Conservation (phyloP, 108 stramenopile genomes). For the Skeletonema tropicum region DNA sequence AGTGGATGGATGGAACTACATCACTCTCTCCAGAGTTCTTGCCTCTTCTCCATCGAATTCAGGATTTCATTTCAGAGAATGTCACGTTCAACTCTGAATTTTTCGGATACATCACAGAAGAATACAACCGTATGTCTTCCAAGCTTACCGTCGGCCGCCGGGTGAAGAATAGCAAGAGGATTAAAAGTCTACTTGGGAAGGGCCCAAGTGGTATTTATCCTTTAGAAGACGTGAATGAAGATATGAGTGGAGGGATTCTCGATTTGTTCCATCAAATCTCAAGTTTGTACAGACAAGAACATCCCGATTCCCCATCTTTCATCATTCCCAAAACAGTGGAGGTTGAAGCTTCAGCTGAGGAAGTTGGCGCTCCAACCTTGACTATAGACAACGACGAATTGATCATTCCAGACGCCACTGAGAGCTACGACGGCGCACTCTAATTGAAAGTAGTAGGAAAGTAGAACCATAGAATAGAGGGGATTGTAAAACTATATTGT, state of each 20-base stretch:
- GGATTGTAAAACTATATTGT: not conserved
- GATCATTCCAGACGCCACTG: slow-evolving; percentile 38
- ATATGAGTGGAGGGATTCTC: slow-evolving; percentile 42
- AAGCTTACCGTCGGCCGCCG: slow-evolving; percentile 41
- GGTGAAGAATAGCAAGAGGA: slow-evolving; percentile 42
- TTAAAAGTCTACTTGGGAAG: slow-evolving; percentile 37
- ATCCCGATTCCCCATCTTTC: slow-evolving; percentile 11
- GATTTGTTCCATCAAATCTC: slow-evolving; percentile 52
- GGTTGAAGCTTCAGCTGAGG: slow-evolving; percentile 12
- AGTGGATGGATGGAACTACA: slow-evolving; percentile 69
- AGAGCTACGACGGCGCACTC: slow-evolving; percentile 48
- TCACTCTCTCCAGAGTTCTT: slow-evolving; percentile 49
- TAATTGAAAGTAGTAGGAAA: slow-evolving; percentile 21
- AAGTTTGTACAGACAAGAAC: slow-evolving; percentile 28
- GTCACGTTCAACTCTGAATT: slow-evolving; percentile 74
- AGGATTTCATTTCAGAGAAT: slow-evolving; percentile 66
- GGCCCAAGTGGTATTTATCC: slow-evolving; percentile 50
- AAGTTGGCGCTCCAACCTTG: slow-evolving; percentile 9
- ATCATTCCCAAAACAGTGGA: slow-evolving; percentile 35
- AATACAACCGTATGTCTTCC: slow-evolving; percentile 47
- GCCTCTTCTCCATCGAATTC: slow-evolving; percentile 55
- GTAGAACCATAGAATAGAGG: slow-evolving; percentile 10
- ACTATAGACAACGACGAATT: slow-evolving; percentile 30
- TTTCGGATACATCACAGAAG: slow-evolving; percentile 62
- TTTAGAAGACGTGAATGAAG: slow-evolving; percentile 42